Evolutionary conservation across 2,329 filamentous ascomycete species (phyloP).

Genomic region (Rachicladosporium sp.): DNA sequence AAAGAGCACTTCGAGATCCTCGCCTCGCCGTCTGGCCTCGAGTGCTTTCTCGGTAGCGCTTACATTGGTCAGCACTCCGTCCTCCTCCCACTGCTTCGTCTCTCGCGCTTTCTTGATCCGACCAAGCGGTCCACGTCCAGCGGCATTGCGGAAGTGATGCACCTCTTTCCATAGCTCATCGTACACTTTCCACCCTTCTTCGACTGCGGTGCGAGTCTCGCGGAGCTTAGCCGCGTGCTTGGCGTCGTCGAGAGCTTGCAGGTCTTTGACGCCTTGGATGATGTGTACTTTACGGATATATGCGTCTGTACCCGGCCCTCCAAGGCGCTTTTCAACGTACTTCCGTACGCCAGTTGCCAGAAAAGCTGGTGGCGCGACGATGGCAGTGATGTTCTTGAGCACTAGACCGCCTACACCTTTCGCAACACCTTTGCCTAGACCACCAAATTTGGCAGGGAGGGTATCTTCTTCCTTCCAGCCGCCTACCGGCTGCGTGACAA

Average conservation of each 20-base stretch:
- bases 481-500: constrained; percentile 61
- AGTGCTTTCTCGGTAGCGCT: constrained; percentile 19
- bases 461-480: constrained; percentile 46
- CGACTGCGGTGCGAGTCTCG: constrained; percentile 11
- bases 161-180: constrained; percentile 21
- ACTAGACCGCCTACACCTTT: constrained; percentile 74
- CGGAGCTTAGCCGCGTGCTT: constrained; percentile 8
- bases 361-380: constrained; percentile 58
- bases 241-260: constrained; percentile 11
- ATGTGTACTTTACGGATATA: constrained; percentile 21
- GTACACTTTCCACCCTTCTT: constrained; percentile 21
- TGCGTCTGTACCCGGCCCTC: constrained; percentile 16
- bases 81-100: constrained; percentile 18
- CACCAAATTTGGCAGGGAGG: constrained; percentile 16
- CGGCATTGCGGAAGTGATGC: constrained; percentile 10
- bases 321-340: constrained; percentile 49
- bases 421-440: constrained; percentile 48
- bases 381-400: constrained; percentile 64
- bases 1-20: constrained; percentile 19
- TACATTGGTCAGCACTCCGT: constrained; percentile 23
- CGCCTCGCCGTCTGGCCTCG: constrained; percentile 13
- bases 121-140: constrained; percentile 12
- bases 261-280: constrained; percentile 20
- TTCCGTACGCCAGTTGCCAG: constrained; percentile 72
- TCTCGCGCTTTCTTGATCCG: constrained; percentile 13